Evolutionary conservation across 73 alveolate species (phyloP), one percentile per base, ranked within the genome.

Genomic region (Stentor coeruleus): DNA sequence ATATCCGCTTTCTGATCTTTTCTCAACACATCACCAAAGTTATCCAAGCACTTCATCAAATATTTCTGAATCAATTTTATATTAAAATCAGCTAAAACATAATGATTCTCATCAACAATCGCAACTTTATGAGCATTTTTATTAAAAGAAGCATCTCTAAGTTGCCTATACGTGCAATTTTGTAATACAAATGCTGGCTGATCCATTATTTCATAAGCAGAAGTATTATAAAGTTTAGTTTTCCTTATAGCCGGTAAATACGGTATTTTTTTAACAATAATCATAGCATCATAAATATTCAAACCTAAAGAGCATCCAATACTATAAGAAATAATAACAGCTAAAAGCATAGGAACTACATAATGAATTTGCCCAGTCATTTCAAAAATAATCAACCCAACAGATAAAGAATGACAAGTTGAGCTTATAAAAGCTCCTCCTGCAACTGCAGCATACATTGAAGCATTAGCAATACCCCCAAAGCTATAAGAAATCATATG

Each of bases 341-440:
- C 92, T 33, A 92, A 79, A 38, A 92, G 80, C 75, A 94, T 86
- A 60, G 94, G 95, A 35, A 93, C 87, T 83, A 90, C 83, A 86
- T 90, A 91, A 42, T 88, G 87, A 4, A 93, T 77, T 37, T 87
- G 85, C 15, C 98, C 99, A 35, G 90, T 94, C 87, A 92, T 77
- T 82, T 94, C 99, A 82, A 94, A 92, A 15, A 94, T 92, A 85
- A 94, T 94, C 92, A 94, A 86, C 28, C 97, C 96, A 0, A 93
- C 91, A 84, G 96, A 90, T 37, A 94, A 90, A 37, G 98, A 91
- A 83, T 94, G 92, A 3, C 97, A 88, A 74, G 93, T 91, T 14
- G 97, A 91, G 3, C 96, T 92, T 4, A 93, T 94, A 84, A 94
- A 74, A 20, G 99, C 93, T 66, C 93, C 92, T 73, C 96, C 97